Conservation (phyloP, 2,329 filamentous ascomycete genomes). For the Bertia moriformis region DNA sequence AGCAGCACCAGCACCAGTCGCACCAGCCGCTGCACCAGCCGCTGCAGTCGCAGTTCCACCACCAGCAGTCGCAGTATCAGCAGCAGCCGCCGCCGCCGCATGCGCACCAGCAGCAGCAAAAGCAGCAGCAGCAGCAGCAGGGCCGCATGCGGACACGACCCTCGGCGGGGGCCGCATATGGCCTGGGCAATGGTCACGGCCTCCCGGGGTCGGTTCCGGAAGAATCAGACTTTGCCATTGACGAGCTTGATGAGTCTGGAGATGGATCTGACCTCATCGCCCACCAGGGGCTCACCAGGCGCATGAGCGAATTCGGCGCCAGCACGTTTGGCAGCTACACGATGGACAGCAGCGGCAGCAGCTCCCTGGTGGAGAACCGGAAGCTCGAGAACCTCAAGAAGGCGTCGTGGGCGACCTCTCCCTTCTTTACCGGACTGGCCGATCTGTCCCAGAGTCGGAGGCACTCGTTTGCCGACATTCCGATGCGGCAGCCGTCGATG, state of each 20-base stretch:
- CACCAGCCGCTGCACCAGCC: slow-evolving; percentile 22
- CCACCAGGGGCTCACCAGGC: slow-evolving; percentile 29
- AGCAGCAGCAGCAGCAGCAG: slow-evolving; percentile 33
- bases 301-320: slow-evolving; percentile 42
- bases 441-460: slow-evolving; percentile 62
- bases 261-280: slow-evolving; percentile 32
- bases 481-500: slow-evolving; percentile 48
- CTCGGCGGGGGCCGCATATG: slow-evolving; percentile 37
- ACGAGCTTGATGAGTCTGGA: slow-evolving; percentile 50
- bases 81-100: no score
- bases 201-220: slow-evolving; percentile 45
- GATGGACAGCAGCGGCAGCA: slow-evolving; percentile 20
- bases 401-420: slow-evolving; percentile 56
- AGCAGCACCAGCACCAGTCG: slow-evolving; percentile 11
- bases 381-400: slow-evolving; percentile 53
- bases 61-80: slow-evolving; percentile 8
- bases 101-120: slow-evolving; percentile 13
- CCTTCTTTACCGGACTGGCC: slow-evolving; percentile 45
- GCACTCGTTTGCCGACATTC: slow-evolving; percentile 64
- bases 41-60: slow-evolving; percentile 20
- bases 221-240: slow-evolving; percentile 59
- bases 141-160: slow-evolving; percentile 40
- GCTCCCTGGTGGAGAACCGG: slow-evolving; percentile 32
- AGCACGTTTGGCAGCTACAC: slow-evolving; percentile 22
- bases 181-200: slow-evolving; percentile 39